phyloP scores from a whole-genome alignment of 140 eudicot genomes.

The Cichorium intybus region DNA sequence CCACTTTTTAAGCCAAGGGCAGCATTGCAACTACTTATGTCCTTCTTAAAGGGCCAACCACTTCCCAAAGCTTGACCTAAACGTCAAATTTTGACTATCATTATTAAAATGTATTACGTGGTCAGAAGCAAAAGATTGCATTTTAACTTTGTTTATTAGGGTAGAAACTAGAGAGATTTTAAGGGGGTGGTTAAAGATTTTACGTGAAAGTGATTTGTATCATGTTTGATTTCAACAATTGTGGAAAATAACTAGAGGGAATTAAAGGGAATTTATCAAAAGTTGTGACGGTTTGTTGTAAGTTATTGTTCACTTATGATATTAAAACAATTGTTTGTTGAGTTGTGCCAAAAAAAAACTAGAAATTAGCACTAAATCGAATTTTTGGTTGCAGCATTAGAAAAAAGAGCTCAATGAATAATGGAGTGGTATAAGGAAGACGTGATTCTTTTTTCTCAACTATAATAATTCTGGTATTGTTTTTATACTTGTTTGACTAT shows the following conservation, averaged over 20 bases:
- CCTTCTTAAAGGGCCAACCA: constrained; percentile 77
- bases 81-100: constrained; percentile 21
- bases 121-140: constrained; percentile 37
- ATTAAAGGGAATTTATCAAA: constrained; percentile 19
- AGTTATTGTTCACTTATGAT: neutral
- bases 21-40: constrained; percentile 63
- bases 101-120: constrained; percentile 18
- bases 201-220: constrained; percentile 25
- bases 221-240: constrained; percentile 20
- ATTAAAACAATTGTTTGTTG: neutral
- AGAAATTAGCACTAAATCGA: too few species aligned
- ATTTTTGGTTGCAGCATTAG: too few species aligned
- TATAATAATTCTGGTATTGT: too few species aligned
- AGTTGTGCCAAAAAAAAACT: neutral
- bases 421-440: too few species aligned
- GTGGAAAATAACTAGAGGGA: constrained; percentile 23
- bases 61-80: constrained; percentile 68
- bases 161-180: constrained; percentile 21
- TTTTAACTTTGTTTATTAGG: constrained; percentile 23
- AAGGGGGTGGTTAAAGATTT: constrained; percentile 1
- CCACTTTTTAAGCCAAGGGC: constrained; percentile 96
- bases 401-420: too few species aligned
- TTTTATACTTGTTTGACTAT: too few species aligned
- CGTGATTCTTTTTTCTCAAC: too few species aligned
- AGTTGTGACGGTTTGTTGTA: constrained; percentile 8